Conservation (phyloP, 352 stramenopile species). For the Globisporangium abappressorium region DNA sequence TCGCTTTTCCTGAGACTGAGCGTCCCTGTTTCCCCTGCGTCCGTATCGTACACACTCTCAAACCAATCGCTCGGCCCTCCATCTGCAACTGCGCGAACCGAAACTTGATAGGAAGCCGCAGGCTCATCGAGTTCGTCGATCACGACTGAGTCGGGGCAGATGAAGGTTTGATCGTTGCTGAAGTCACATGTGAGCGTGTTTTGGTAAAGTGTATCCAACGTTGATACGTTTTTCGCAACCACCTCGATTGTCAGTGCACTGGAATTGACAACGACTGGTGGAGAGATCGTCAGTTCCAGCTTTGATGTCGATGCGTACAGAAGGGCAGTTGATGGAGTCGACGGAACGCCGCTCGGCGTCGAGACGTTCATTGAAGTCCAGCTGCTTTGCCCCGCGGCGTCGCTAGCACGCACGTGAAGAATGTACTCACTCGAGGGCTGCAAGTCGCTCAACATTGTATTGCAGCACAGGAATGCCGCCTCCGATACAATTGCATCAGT, state of each 20-base stretch:
- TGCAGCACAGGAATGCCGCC: conserved; percentile 20
- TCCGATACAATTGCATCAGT: background rate
- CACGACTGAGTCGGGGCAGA: conserved; percentile 24
- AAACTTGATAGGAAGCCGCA: conserved; percentile 20
- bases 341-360: conserved; percentile 29
- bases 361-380: conserved; percentile 28
- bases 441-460: conserved; percentile 18
- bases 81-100: conserved; percentile 26
- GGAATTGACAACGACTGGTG: conserved; percentile 18
- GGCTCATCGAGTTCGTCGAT: conserved; percentile 12
- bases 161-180: conserved; percentile 1
- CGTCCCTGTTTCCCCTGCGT: conserved; percentile 18
- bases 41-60: conserved; percentile 21
- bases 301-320: conserved; percentile 24
- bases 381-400: conserved; percentile 17
- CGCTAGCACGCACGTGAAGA: conserved; percentile 22
- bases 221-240: conserved; percentile 6
- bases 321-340: conserved; percentile 18
- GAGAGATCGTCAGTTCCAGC: conserved; percentile 24
- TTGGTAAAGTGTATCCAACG: conserved; percentile 3
- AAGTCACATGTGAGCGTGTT: conserved; percentile 10
- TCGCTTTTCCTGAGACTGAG: conserved; percentile 18
- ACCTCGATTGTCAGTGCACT: conserved; percentile 19
- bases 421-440: conserved; percentile 23
- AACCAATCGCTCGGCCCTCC: conserved; percentile 30